Conservation (phyloP, 108 stramenopile species). For the Cyclostephanos tholiformis region DNA sequence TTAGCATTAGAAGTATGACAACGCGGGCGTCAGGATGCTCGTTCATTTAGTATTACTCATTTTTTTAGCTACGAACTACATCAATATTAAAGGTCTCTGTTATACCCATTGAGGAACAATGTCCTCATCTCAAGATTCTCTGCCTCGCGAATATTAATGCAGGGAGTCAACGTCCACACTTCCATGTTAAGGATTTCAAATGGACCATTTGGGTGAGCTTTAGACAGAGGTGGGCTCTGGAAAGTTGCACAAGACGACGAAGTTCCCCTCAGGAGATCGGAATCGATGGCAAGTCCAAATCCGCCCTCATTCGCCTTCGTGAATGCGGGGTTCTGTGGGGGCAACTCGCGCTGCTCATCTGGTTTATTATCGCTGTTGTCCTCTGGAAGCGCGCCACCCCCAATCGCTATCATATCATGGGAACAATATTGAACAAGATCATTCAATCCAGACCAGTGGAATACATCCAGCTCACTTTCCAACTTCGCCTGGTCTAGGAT, state of each 20-base stretch:
- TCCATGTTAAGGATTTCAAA: slow-evolving; percentile 79
- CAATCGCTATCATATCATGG: slow-evolving; percentile 66
- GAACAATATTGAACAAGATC: slow-evolving; percentile 66
- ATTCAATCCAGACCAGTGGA: slow-evolving; percentile 52
- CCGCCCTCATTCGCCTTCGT: slow-evolving; percentile 51
- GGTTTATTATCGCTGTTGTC: slow-evolving; percentile 24
- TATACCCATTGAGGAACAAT: slow-evolving; percentile 56
- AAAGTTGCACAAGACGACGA: slow-evolving; percentile 72
- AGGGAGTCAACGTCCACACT: slow-evolving; percentile 84
- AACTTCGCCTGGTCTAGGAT: slow-evolving; percentile 77
- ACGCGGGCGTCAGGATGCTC: background rate
- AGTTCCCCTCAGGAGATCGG: slow-evolving; percentile 70
- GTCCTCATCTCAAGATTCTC: slow-evolving; percentile 76
- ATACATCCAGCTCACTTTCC: slow-evolving; percentile 81
- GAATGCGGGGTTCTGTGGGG: slow-evolving; percentile 14
- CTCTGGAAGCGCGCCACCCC: slow-evolving; percentile 51
- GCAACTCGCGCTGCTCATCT: slow-evolving; percentile 38
- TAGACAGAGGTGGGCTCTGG: slow-evolving; percentile 63
- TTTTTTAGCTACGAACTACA: background rate
- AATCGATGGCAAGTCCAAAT: slow-evolving; percentile 75
- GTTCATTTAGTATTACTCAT: background rate
- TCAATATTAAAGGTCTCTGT: background rate
- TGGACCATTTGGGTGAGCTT: slow-evolving; percentile 34
- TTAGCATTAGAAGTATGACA: background rate
- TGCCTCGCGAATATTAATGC: slow-evolving; percentile 53